Conservation (phyloP, 805 yeast genomes). For the Yarrowia sp. region DNA sequence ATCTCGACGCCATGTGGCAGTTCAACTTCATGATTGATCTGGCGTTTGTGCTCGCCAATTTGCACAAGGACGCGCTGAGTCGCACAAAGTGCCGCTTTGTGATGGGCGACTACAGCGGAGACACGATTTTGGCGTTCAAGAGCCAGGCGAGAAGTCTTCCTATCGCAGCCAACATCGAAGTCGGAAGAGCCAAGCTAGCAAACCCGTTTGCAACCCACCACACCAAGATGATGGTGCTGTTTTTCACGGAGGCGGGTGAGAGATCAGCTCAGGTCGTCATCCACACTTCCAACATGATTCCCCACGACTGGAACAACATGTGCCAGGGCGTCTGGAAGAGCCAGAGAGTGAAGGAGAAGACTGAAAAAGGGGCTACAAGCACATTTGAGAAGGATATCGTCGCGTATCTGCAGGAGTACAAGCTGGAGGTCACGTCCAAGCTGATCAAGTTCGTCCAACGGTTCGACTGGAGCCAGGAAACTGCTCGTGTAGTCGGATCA, state of each 20-base stretch:
- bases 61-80: constrained; percentile 28
- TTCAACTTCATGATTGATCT: constrained; percentile 37
- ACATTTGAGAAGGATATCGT: constrained; percentile 35
- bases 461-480: constrained; percentile 35
- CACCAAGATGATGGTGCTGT: constrained; percentile 39
- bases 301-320: constrained; percentile 38
- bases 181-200: constrained; percentile 31
- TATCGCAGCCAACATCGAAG: constrained; percentile 29
- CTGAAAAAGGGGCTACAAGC: background rate
- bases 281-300: constrained; percentile 39
- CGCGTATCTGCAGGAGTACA: constrained; percentile 34
- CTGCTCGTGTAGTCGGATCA: constrained; percentile 36
- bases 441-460: constrained; percentile 29
- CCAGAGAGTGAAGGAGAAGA: background rate
- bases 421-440: constrained; percentile 19
- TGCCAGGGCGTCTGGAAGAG: constrained; percentile 38
- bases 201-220: constrained; percentile 38
- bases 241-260: constrained; percentile 25
- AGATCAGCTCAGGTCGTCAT: constrained; percentile 34
- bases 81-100: constrained; percentile 31
- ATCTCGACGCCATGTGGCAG: constrained; percentile 36
- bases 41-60: constrained; percentile 33
- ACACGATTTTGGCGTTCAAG: background rate
- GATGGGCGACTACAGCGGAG: constrained; percentile 31
- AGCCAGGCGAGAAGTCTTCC: background rate